Evolutionary conservation across 176 grass and related monocot genomes (phyloP), one percentile per base, ranked within the genome.

Genomic region (Phoenix dactylifera): DNA sequence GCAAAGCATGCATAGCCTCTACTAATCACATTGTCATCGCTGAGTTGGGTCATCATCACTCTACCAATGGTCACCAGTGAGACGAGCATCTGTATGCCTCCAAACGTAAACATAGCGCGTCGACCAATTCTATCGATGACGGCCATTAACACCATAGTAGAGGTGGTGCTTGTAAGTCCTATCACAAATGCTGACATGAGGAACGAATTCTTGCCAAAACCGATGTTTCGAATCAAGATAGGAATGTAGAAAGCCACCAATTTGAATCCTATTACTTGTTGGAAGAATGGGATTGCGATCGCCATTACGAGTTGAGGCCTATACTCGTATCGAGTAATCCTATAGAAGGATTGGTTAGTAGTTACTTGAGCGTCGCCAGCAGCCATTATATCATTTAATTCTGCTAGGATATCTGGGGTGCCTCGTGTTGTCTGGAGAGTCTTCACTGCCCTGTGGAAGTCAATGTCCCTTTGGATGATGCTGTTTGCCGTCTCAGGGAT

Each of bases 401-500:
- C 93, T 18, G 76, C 77, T 23, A 80, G 70, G 1, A 92, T 76
- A 12, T 83, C 67, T 7, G 48, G 59, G 2, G 84, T 83, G 49
- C 87, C 93, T 29, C 84, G 82, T 4, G 92, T 74, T 49, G 62
- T 85, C 3, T 87, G 79, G 32, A 98, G 87, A 7, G 80, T 67
- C 39, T 71, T 23, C 54, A 65, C 64, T 3, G 83, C 87, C 52
- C 77, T 67, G 20, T 77, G 30, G 28, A 70, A 50, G 54, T 90
- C 56, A 2, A 72, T 81, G 0, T 74, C 57, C 3, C 57, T 64
- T 44, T 97, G 84, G 19, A 98, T 77, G 72, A 85, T 60, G 59
- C 81, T 87, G 60, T 82, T 98, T 20, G 81, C 87, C 0, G 84
- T 91, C 59, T 98, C 93, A 0, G 87, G 93, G 35, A 98, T 87